A percentile compares a stretch with the other conserved stretches of the same genome.
phyloP scores from a whole-genome alignment of 139 green algal genomes.

The Chlamydomonas urium region DNA sequence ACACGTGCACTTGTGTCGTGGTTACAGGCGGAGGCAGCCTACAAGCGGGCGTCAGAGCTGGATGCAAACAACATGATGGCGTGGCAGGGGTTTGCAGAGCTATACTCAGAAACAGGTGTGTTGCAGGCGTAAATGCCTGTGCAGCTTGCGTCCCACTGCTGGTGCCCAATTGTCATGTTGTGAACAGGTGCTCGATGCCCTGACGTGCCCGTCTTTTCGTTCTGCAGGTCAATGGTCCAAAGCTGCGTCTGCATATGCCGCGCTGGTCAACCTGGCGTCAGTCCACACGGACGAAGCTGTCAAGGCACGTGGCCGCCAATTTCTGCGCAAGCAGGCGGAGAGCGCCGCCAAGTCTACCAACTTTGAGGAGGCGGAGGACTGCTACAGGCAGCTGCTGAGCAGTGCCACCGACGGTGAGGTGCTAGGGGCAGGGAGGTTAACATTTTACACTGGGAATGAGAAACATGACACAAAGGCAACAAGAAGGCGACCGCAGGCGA shows the following conservation, averaged over 20 bases:
- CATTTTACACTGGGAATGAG: too few relatives aligned
- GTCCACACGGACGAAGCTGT: not conserved
- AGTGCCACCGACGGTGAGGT: not conserved
- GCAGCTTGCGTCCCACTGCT: too few relatives aligned
- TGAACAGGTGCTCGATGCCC: too few relatives aligned
- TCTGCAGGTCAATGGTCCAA: constrained; percentile 27
- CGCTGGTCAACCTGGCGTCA: constrained; percentile 14
- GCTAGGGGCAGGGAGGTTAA: too few relatives aligned
- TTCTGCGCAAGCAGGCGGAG: constrained; percentile 22
- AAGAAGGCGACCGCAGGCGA: too few relatives aligned
- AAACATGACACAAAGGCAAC: too few relatives aligned
- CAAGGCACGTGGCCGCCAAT: not conserved
- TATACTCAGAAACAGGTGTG: constrained; percentile 42
- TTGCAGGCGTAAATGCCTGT: too few relatives aligned
- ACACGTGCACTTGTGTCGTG: too few relatives aligned
- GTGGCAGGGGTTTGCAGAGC: constrained; percentile 69
- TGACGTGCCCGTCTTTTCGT: not conserved
- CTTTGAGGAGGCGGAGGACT: constrained; percentile 44
- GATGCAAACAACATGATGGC: constrained; percentile 39
- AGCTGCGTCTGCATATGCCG: constrained; percentile 17
- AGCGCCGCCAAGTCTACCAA: constrained; percentile 20
- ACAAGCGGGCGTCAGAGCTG: constrained; percentile 47
- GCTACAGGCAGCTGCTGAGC: constrained; percentile 21
- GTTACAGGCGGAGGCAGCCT: constrained; percentile 50
- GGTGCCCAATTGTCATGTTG: too few relatives aligned